Base-by-base conservation (phyloP, 495 filamentous ascomycete genomes). In the Entonaema liquescens region DNA sequence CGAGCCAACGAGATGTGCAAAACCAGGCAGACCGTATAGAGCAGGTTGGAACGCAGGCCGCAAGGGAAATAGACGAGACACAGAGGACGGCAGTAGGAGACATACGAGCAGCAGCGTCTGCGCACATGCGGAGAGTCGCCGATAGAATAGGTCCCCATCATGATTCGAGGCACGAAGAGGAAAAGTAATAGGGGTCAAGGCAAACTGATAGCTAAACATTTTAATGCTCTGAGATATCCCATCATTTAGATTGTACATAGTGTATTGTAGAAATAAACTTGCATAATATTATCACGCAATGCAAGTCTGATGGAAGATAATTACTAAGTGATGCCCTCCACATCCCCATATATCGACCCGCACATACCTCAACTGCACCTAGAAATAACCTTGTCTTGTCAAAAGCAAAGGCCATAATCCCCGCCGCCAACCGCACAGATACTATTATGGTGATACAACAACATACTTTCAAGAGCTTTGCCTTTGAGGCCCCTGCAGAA, bases 101-200 rank as follows among this genome's bases (percentile, higher is more conserved):
- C 5, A 60, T 65, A 29, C 64, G 70, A 26, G 47, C 59, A 7
- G 65, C 64, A 13, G 60, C 70, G 12, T 68, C 70, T 2, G 60
- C 65, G 3, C 64, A 68, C 52, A 36, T 69, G 59, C 56, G 53
- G 11, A 62, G 33, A 59, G 56, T 65, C 15, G 65, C 65, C 13
- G 72, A 72, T 12, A 65, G 33, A 8, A 7, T 74, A n/a, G 53
- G 62, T 28, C 59, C 63, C 29, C 66, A 70, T 42, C 71, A 66
- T 12, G 70, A 66, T 31, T 55, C 58, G 28, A 58, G 13, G 17
- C 59, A 63, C 9, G 68, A 71, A n/a, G 58, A 59, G 15, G 33
- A 33, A 25, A 50, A 38, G 19, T 56, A 40, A 70, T 31, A 25
- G 19, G 21, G 59, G 7, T 50, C 25, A 19, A 19, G n/a, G 11